Percentiles rank a stretch among this genome's conserved stretches.
Evolutionary conservation across 148 eudicot genomes (phyloP).

Genomic region (Spergularia bocconei): DNA sequence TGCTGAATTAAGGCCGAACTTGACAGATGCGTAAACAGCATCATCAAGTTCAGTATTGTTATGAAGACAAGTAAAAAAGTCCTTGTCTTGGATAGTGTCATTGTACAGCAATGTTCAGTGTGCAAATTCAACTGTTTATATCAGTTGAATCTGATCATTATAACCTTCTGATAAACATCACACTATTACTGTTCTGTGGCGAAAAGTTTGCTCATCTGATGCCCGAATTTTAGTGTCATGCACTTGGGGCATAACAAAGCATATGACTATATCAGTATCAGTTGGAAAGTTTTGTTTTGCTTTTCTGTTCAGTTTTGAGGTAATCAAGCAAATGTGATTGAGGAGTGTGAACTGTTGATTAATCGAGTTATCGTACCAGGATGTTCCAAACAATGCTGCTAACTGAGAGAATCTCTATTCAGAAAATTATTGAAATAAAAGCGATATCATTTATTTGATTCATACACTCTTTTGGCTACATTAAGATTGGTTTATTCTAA

Average conservation of each 20-base stretch:
- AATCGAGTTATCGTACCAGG: background rate
- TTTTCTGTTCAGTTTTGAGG: no score
- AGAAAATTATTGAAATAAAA: background rate
- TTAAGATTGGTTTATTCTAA: background rate
- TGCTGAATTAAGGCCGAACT: background rate
- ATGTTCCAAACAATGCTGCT: slow-evolving; percentile 1
- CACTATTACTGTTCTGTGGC: background rate
- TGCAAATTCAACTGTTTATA: background rate
- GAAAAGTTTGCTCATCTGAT: background rate
- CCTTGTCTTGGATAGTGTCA: background rate
- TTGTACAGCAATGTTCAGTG: background rate
- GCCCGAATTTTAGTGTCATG: background rate
- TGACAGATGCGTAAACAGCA: background rate
- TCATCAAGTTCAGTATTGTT: slow-evolving; percentile 5
- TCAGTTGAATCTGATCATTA: background rate
- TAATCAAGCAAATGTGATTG: no score
- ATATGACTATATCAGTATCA: no score
- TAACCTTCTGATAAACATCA: background rate
- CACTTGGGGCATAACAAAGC: background rate
- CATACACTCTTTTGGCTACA: background rate
- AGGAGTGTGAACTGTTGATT: slow-evolving; percentile 1
- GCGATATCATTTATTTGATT: background rate
- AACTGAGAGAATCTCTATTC: background rate
- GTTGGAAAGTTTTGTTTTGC: no score
- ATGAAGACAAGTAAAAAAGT: background rate